Evolutionary conservation across 2,329 filamentous ascomycete species (phyloP), one percentile per base, ranked within the genome.

Genomic region (Fusarium ramigenum): DNA sequence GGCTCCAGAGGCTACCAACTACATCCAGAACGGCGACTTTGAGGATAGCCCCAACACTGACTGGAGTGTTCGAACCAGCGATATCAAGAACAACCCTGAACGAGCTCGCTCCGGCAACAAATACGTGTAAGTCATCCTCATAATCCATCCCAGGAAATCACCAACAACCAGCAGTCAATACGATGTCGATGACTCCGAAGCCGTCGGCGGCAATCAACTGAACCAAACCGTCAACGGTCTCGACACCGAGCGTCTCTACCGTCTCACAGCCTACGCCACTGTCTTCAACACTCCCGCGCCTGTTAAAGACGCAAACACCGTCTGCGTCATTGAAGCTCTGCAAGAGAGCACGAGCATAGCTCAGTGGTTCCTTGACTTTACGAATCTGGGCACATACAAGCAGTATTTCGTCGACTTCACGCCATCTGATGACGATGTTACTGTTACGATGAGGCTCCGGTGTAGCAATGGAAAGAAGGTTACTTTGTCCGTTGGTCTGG

Each of bases 221-320:
- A 67, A 67, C 25, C 63, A 67, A 18, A 67, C 54, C 10, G 16
- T 67, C 25, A 47, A 32, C 7, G 62, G 6, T 5, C 28, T 66
- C 11, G 7, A 37, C 0, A n/a, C 9, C 2, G 4, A 10, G 2
- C 44, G 16, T 0, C 53, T 43, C 18, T 68, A 47, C 36, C 54
- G 47, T 5, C 40, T 68, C 3, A 19, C 25, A 1, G 37, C 60
- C n/a, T 47, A 19, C 5, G 21, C 23, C 6, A 39, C 54, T 6
- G 19, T 62, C 0, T 67, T 68, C n/a, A 15, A n/a, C 2, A n/a
- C 25, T 6, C 42, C 60, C 1, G 30, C 8, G 2, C 23, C 18
- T 1, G 3, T 23, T 5, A 11, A 47, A 3, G 60, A 25, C 1
- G 25, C 2, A 10, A 21, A 1, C 4, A 40, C 34, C 10, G 9